A percentile compares a stretch with the other conserved stretches of the same genome.
These are phyloP conservation scores for Trichoderma breve DNA, from an alignment of 2,329 filamentous ascomycete genomes.

Conservation along the genomic window DNA sequence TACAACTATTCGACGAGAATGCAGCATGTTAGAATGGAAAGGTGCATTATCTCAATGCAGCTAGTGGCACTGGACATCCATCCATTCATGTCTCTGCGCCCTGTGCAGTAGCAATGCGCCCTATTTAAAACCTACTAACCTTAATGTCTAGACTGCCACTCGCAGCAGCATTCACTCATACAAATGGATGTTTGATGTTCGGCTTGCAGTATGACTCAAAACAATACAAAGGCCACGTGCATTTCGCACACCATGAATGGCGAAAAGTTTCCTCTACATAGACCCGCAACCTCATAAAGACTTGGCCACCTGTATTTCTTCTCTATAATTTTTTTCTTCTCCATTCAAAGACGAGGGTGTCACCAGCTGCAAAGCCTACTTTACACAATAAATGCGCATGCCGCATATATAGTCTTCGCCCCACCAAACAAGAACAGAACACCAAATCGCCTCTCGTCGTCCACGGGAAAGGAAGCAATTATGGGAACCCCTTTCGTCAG, in stretches of 20 bases:
- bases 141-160: not conserved
- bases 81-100: not conserved
- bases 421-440: not conserved
- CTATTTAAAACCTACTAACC: not conserved
- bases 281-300: slow-evolving; percentile 2
- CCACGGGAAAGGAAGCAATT: slow-evolving; percentile 9
- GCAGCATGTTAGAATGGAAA: not conserved
- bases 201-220: slow-evolving; percentile 7
- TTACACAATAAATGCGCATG: not conserved
- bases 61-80: not conserved
- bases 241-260: not conserved
- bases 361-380: not conserved
- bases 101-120: not conserved
- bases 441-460: not conserved
- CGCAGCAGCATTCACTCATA: not conserved
- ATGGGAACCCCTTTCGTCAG: slow-evolving; percentile 53
- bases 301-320: not conserved
- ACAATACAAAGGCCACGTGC: not conserved
- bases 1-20: not conserved
- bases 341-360: not conserved
- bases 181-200: not conserved
- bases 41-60: not conserved
- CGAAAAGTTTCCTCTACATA: not conserved
- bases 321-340: not conserved
- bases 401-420: not conserved